Conservation (phyloP, 2,329 filamentous ascomycete genomes). For the Ciborinia camelliae region DNA sequence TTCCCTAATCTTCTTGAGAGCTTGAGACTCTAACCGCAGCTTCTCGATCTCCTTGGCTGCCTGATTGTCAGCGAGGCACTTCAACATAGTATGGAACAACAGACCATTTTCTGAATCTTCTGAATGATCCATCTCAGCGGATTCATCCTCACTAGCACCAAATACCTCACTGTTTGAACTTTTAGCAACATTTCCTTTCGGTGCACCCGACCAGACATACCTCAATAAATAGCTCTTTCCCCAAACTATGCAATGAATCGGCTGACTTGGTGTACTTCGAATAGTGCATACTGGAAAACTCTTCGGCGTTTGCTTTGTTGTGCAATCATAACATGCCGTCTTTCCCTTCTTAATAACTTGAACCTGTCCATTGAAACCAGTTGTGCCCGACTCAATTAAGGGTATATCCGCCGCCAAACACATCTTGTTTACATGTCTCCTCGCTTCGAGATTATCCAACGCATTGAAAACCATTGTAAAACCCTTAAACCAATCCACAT, state of each 20-base stretch:
- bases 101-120: slow-evolving; percentile 75
- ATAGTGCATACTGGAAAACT: slow-evolving; percentile 97
- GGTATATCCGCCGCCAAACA: slow-evolving; percentile 88
- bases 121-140: slow-evolving; percentile 73
- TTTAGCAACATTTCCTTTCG: slow-evolving; percentile 33
- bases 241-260: slow-evolving; percentile 99
- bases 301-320: slow-evolving; percentile 83
- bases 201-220: slow-evolving; percentile 34
- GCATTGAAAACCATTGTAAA: slow-evolving; percentile 95
- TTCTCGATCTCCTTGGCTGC: slow-evolving; percentile 79
- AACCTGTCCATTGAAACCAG: slow-evolving; percentile 95
- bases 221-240: slow-evolving; percentile 94
- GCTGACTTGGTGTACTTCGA: slow-evolving; percentile 89
- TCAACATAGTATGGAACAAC: slow-evolving; percentile 21
- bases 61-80: slow-evolving; percentile 20
- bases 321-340: slow-evolving; percentile 96
- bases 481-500: slow-evolving; percentile 78
- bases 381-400: slow-evolving; percentile 93
- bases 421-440: slow-evolving; percentile 96
- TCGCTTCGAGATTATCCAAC: slow-evolving; percentile 89
- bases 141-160: slow-evolving; percentile 83
- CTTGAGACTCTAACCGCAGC: slow-evolving; percentile 76
- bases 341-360: slow-evolving; percentile 91
- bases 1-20: slow-evolving; percentile 76
- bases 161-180: slow-evolving; percentile 70